Percentiles rank a stretch among this genome's conserved stretches.
These are phyloP conservation scores for Brassica napus DNA, from an alignment of 345 rosid genomes.

Conservation along the genomic window DNA sequence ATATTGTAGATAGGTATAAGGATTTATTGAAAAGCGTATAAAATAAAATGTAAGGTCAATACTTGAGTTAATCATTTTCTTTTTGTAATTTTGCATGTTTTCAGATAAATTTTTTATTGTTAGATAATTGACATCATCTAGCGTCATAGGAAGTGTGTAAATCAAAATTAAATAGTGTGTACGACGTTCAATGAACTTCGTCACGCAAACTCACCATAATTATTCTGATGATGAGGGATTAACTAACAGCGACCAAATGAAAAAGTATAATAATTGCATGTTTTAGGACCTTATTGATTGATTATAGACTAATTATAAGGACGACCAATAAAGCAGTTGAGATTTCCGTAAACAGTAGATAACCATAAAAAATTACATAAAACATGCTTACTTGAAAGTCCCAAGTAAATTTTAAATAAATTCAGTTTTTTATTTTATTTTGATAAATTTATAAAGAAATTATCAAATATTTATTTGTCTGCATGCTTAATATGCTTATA, in stretches of 20 bases:
- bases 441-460: not conserved
- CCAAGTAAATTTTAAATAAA: not conserved
- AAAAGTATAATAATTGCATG: too few relatives aligned
- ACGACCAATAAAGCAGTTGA: not conserved
- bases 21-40: not conserved
- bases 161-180: not conserved
- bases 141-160: not conserved
- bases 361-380: not conserved
- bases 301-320: not conserved
- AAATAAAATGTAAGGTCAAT: not conserved
- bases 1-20: not conserved
- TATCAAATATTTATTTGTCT: not conserved
- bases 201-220: not conserved
- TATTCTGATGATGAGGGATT: too few relatives aligned
- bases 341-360: not conserved
- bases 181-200: slow-evolving; percentile 12
- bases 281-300: slow-evolving; percentile 5
- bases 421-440: not conserved
- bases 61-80: not conserved
- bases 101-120: not conserved
- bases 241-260: too few relatives aligned
- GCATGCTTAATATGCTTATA: not conserved
- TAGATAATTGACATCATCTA: not conserved
- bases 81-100: not conserved
- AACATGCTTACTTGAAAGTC: not conserved